Percentiles rank a stretch among this genome's conserved stretches.
phyloP scores from a whole-genome alignment of 768 basidiomycete genomes.

The Phylloporus sp. region DNA sequence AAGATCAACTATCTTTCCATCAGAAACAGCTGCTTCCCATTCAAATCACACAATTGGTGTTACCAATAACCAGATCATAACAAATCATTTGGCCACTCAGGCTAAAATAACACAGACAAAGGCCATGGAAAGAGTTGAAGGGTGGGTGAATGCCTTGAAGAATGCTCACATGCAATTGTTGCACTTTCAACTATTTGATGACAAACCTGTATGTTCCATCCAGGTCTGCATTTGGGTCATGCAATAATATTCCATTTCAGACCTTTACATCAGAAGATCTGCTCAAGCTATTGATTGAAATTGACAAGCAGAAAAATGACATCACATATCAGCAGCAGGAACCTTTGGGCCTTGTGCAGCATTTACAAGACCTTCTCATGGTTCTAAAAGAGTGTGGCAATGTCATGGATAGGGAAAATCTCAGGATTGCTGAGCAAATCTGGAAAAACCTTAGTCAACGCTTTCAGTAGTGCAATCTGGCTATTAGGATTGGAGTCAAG shows the following conservation, averaged over 20 bases:
- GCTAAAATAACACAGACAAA: not conserved
- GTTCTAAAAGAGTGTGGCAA: not conserved
- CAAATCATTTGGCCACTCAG: not conserved
- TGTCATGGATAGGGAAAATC: slow-evolving; percentile 3
- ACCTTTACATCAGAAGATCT: not conserved
- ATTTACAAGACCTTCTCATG: not conserved
- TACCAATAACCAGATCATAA: not conserved
- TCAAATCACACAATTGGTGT: not conserved
- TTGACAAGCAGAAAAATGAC: slow-evolving; percentile 19
- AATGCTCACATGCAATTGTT: not conserved
- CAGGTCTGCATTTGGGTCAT: fast-evolving
- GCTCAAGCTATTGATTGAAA: slow-evolving; percentile 17
- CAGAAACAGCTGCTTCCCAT: too few species aligned
- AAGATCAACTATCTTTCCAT: not conserved
- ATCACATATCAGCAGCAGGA: slow-evolving; percentile 17
- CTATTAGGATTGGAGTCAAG: too few species aligned
- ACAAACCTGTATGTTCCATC: slow-evolving; percentile 13
- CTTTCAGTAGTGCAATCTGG: too few species aligned
- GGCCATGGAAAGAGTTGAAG: slow-evolving; percentile 4
- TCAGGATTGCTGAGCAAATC: slow-evolving; percentile 10
- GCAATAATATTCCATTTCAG: not conserved
- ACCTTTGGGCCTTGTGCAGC: slow-evolving; percentile 4
- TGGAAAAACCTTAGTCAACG: slow-evolving; percentile 25
- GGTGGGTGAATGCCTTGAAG: slow-evolving; percentile 13
- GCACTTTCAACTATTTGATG: slow-evolving; percentile 15